Percentiles rank a stretch among this genome's conserved stretches.
phyloP scores from a whole-genome alignment of 2,329 filamentous ascomycete species.

The Paraphoma chrysanthemicola region DNA sequence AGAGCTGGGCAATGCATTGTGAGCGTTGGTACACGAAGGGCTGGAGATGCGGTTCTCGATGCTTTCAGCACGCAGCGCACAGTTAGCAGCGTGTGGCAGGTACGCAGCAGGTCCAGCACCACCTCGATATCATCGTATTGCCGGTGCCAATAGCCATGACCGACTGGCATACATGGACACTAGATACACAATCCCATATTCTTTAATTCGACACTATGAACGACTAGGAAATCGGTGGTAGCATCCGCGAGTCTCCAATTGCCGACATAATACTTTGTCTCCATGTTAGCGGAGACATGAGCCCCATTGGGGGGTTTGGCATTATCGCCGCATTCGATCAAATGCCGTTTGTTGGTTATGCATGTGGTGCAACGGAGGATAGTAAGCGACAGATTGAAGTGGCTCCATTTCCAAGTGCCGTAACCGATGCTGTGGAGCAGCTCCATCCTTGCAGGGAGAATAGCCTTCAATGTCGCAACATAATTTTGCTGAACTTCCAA shows the following conservation, averaged over 20 bases:
- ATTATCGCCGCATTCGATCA: background rate
- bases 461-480: no score
- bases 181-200: background rate
- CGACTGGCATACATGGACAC: background rate
- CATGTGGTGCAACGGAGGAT: background rate
- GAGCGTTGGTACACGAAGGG: background rate
- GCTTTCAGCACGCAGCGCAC: no score
- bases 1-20: background rate
- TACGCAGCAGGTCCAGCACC: no score
- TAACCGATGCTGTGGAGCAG: background rate
- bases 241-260: background rate
- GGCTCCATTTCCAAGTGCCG: background rate
- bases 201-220: background rate
- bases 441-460: no score
- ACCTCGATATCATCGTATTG: no score
- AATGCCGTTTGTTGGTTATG: background rate
- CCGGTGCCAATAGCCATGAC: no score
- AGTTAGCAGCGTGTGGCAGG: no score
- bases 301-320: no score
- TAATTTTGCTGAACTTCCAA: no score
- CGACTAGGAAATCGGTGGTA: background rate
- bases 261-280: background rate
- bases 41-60: background rate
- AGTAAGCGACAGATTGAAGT: background rate
- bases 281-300: background rate